Conservation (phyloP, 2,329 filamentous ascomycete species). For the Cladosporium sphaerospermum region DNA sequence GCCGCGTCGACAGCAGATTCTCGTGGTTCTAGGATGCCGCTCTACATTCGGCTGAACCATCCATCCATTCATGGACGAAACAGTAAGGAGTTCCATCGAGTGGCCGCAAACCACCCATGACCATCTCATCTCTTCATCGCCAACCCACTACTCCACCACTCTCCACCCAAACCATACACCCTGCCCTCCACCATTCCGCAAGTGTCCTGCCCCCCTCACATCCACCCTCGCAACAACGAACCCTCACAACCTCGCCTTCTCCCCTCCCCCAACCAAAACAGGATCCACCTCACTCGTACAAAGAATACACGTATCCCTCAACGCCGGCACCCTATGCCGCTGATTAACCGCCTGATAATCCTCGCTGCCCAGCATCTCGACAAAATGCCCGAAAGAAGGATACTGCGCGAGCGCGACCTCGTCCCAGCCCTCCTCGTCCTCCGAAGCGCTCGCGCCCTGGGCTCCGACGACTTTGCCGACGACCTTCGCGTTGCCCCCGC, state of each 20-base stretch:
- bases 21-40: too few relatives aligned
- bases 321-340: slow-evolving; percentile 41
- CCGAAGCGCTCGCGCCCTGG: slow-evolving; percentile 18
- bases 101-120: too few relatives aligned
- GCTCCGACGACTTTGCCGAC: slow-evolving; percentile 50
- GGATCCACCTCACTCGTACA: slow-evolving; percentile 32
- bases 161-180: too few relatives aligned
- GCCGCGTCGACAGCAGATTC: too few relatives aligned
- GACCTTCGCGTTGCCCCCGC: slow-evolving; percentile 56
- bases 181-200: too few relatives aligned
- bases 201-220: not conserved
- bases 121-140: too few relatives aligned
- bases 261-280: slow-evolving; percentile 14
- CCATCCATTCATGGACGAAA: too few relatives aligned
- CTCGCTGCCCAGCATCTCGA: slow-evolving; percentile 52
- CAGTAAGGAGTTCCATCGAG: too few relatives aligned
- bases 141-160: too few relatives aligned
- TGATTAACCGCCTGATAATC: slow-evolving; percentile 56
- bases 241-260: not conserved
- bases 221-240: not conserved
- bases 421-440: slow-evolving; percentile 44
- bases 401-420: slow-evolving; percentile 61
- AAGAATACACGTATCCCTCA: slow-evolving; percentile 33
- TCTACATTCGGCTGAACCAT: too few relatives aligned
- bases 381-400: slow-evolving; percentile 55